phyloP scores from a whole-genome alignment of 2,329 filamentous ascomycete genomes.

The Fusarium globosum region DNA sequence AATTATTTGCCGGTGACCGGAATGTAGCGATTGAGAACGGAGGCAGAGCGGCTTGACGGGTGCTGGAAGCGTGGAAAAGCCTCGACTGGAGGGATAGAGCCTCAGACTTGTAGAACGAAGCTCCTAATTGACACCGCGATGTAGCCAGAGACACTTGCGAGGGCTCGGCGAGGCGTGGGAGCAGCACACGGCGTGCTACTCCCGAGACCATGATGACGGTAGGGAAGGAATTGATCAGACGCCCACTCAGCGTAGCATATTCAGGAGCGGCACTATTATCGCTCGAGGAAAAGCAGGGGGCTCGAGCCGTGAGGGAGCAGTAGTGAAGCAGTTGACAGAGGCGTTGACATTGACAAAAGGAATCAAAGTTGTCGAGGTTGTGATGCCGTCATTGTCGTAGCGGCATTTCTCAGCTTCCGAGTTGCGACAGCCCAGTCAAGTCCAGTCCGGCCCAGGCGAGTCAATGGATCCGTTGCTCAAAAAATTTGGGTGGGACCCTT shows the following conservation, averaged over 20 bases:
- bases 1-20: constrained; percentile 30
- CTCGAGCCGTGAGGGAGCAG: constrained; percentile 6
- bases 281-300: constrained; percentile 8
- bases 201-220: constrained; percentile 60
- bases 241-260: constrained; percentile 46
- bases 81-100: constrained; percentile 31
- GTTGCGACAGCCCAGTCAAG: constrained; percentile 34
- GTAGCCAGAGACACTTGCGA: constrained; percentile 39
- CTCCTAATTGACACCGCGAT: constrained; percentile 38
- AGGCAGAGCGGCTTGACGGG: constrained; percentile 38
- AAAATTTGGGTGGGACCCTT: constrained; percentile 42
- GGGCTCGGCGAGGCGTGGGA: constrained; percentile 58
- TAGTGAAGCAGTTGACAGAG: constrained; percentile 21
- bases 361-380: constrained; percentile 40
- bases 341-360: constrained; percentile 25
- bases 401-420: constrained; percentile 49
- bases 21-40: constrained; percentile 43
- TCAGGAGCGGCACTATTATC: constrained; percentile 41
- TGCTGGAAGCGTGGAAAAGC: constrained; percentile 29
- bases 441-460: not conserved
- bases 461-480: constrained; percentile 16
- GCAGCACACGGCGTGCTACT: constrained; percentile 61
- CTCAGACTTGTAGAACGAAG: constrained; percentile 30
- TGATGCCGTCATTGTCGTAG: constrained; percentile 50
- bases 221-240: constrained; percentile 38